Percentiles rank a stretch among this genome's conserved stretches.
Evolutionary conservation across 2,329 filamentous ascomycete species (phyloP).

Genomic region (Trichophyton benhamiae): DNA sequence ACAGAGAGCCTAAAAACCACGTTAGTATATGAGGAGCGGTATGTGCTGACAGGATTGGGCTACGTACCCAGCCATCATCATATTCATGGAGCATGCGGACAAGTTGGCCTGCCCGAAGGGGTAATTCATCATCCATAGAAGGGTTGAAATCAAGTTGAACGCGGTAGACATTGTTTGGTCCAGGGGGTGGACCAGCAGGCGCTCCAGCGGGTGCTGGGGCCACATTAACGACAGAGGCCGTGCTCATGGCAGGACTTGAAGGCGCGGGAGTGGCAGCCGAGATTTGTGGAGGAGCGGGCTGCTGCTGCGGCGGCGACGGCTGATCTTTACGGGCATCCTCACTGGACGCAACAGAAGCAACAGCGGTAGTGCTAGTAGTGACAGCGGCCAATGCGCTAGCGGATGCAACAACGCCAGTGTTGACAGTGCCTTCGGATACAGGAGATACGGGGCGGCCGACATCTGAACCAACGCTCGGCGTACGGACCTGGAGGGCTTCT

Average conservation of each 20-base stretch:
- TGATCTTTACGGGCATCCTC: constrained; percentile 15
- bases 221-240: constrained; percentile 33
- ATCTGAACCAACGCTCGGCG: constrained; percentile 33
- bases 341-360: constrained; percentile 14
- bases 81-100: constrained; percentile 89
- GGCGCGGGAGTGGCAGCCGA: constrained; percentile 14
- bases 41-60: not conserved
- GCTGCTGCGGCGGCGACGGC: not conserved
- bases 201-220: constrained; percentile 48
- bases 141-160: constrained; percentile 91
- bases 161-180: constrained; percentile 63
- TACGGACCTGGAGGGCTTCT: constrained; percentile 11
- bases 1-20: constrained; percentile 59
- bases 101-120: constrained; percentile 65
- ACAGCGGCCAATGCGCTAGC: constrained; percentile 31
- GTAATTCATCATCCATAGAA: constrained; percentile 83
- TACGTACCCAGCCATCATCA: constrained; percentile 90
- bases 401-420: constrained; percentile 28
- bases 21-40: constrained; percentile 22
- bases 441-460: constrained; percentile 31
- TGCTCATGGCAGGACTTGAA: constrained; percentile 18
- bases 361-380: constrained; percentile 22
- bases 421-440: constrained; percentile 23
- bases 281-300: constrained; percentile 7
- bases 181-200: constrained; percentile 21